These are phyloP conservation scores for Penicillium canariense DNA, from an alignment of 495 filamentous ascomycete species.

Conservation along the genomic window DNA sequence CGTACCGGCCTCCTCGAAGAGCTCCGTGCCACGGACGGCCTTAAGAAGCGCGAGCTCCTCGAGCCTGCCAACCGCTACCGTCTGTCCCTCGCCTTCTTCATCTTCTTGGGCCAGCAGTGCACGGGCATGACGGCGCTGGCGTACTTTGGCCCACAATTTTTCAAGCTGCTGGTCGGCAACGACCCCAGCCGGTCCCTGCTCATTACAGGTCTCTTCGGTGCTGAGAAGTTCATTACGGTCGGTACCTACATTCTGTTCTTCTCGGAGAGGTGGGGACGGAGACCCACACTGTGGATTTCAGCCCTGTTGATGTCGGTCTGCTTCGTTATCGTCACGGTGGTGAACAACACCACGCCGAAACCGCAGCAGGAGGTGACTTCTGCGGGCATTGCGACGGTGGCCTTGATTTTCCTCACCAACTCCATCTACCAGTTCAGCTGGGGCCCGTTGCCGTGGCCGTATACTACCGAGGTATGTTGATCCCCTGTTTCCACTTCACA, in stretches of 20 bases:
- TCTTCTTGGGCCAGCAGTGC: conserved; percentile 40
- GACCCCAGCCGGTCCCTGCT: conserved; percentile 39
- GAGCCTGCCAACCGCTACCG: conserved; percentile 45
- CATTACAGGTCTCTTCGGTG: conserved; percentile 50
- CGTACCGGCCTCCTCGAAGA: conserved; percentile 42
- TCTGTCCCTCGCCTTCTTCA: conserved; percentile 35
- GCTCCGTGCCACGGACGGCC: conserved; percentile 40
- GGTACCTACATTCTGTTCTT: conserved; percentile 48
- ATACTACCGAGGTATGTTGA: conserved; percentile 37
- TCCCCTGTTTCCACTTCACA: background rate
- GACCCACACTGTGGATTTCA: conserved; percentile 50
- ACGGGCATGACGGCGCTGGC: conserved; percentile 45
- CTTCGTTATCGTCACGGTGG: conserved; percentile 49
- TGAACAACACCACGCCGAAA: conserved; percentile 37
- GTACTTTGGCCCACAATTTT: conserved; percentile 50
- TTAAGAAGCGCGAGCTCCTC: conserved; percentile 43
- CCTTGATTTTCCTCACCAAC: conserved; percentile 50
- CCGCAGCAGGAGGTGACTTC: conserved; percentile 30
- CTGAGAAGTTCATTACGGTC: conserved; percentile 47
- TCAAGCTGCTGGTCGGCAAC: conserved; percentile 43
- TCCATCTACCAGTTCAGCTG: conserved; percentile 48
- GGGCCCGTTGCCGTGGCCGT: conserved; percentile 53
- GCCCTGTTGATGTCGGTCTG: conserved; percentile 47
- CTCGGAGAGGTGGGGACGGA: conserved; percentile 55
- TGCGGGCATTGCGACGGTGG: conserved; percentile 44